These are phyloP conservation scores for Perkinsus olseni DNA, from an alignment of 169 alveolate genomes.

Conservation along the genomic window DNA sequence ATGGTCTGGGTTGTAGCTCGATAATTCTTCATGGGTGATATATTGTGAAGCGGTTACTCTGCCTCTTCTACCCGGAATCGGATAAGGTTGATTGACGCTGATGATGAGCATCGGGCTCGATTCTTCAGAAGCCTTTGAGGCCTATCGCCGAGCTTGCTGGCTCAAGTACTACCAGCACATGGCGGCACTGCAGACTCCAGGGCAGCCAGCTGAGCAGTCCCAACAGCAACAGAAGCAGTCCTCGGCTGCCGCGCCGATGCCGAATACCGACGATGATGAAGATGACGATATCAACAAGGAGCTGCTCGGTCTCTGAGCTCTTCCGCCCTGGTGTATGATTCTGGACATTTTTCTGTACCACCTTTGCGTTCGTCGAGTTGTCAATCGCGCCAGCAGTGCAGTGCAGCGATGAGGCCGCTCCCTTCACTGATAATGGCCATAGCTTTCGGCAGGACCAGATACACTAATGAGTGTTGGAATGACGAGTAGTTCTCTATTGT, in stretches of 20 bases:
- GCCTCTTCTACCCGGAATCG: too few species aligned
- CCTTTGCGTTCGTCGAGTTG: neutral
- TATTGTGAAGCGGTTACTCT: too few species aligned
- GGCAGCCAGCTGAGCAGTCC: neutral
- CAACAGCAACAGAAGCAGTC: too few species aligned
- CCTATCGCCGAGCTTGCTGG: neutral
- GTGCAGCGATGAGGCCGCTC: neutral
- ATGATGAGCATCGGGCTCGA: neutral
- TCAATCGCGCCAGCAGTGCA: neutral
- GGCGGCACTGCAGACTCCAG: neutral
- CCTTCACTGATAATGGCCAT: neutral
- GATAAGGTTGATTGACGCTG: too few species aligned
- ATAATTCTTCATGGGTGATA: too few species aligned
- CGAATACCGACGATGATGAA: neutral
- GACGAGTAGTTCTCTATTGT: neutral
- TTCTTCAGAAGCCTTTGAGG: neutral
- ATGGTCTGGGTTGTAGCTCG: too few species aligned
- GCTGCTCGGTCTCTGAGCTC: neutral
- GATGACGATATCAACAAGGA: neutral
- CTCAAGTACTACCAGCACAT: neutral
- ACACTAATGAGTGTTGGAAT: neutral
- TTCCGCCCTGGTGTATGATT: neutral
- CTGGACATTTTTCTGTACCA: neutral
- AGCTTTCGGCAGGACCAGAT: neutral
- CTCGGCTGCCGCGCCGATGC: neutral